Conservation (phyloP, 2,329 filamentous ascomycete species). For the Beauveria scarabaeidicola region DNA sequence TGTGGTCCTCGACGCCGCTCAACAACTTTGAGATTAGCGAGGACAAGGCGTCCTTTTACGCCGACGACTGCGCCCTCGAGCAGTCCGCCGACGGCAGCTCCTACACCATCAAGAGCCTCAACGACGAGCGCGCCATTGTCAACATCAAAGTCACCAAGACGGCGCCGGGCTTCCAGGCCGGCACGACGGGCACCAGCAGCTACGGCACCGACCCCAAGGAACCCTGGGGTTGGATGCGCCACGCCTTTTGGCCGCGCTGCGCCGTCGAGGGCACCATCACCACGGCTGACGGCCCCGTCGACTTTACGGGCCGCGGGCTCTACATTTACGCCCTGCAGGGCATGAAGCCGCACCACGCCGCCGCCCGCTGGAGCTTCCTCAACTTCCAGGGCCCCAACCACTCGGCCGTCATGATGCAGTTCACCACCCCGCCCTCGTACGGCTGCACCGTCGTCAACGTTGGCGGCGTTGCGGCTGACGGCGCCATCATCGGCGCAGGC, state of each 20-base stretch:
- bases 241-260: slow-evolving; percentile 91
- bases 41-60: slow-evolving; percentile 74
- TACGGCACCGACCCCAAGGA: slow-evolving; percentile 79
- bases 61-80: slow-evolving; percentile 75
- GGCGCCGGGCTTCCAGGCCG: slow-evolving; percentile 75
- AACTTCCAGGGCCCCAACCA: slow-evolving; percentile 82
- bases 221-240: slow-evolving; percentile 88
- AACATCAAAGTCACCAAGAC: slow-evolving; percentile 73
- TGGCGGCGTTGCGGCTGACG: slow-evolving; percentile 73
- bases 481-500: slow-evolving; percentile 68
- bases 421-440: slow-evolving; percentile 87
- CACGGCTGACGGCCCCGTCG: slow-evolving; percentile 63
- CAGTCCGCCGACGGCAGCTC: slow-evolving; percentile 74
- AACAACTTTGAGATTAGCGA: slow-evolving; percentile 76
- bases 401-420: slow-evolving; percentile 93
- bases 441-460: slow-evolving; percentile 77
- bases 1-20: slow-evolving; percentile 80
- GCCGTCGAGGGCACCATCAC: slow-evolving; percentile 73
- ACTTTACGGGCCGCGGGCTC: slow-evolving; percentile 72
- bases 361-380: slow-evolving; percentile 85
- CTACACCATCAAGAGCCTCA: slow-evolving; percentile 86
- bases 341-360: slow-evolving; percentile 98
- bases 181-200: slow-evolving; percentile 72
- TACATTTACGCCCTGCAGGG: slow-evolving; percentile 85
- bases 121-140: slow-evolving; percentile 71